These are phyloP conservation scores for Talaromyces adpressus DNA, from an alignment of 495 filamentous ascomycete species.

Conservation along the genomic window DNA sequence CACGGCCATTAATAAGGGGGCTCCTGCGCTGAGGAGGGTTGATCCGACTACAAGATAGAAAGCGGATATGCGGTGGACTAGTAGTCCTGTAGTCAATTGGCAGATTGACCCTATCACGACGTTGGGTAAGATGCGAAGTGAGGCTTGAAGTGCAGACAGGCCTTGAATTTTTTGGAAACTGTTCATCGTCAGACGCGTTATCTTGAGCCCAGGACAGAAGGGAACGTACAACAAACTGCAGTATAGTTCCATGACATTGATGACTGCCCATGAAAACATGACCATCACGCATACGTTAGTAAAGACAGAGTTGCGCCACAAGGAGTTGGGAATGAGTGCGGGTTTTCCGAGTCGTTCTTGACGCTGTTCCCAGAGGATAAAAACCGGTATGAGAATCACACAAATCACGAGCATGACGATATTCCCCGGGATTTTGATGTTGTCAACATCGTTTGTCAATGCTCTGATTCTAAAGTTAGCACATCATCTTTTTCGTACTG, in stretches of 20 bases:
- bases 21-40: slow-evolving; percentile 32
- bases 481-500: neutral
- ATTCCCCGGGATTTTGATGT: slow-evolving; percentile 28
- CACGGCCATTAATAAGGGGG: slow-evolving; percentile 48
- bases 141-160: slow-evolving; percentile 36
- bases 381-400: slow-evolving; percentile 32
- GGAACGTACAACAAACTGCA: slow-evolving; percentile 40
- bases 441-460: slow-evolving; percentile 27
- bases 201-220: neutral
- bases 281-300: slow-evolving; percentile 45
- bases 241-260: slow-evolving; percentile 45
- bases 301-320: slow-evolving; percentile 47
- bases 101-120: slow-evolving; percentile 40
- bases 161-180: slow-evolving; percentile 44
- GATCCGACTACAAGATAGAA: slow-evolving; percentile 36
- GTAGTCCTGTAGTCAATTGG: slow-evolving; percentile 46
- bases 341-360: slow-evolving; percentile 32
- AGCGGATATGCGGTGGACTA: slow-evolving; percentile 43
- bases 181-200: slow-evolving; percentile 4
- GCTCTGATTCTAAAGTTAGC: slow-evolving; percentile 17
- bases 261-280: slow-evolving; percentile 37
- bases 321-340: slow-evolving; percentile 47
- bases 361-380: slow-evolving; percentile 39
- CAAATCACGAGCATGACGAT: slow-evolving; percentile 33
- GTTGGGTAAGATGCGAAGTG: slow-evolving; percentile 49